Conservation (phyloP, 306 rosid genomes). For the Morella rubra region DNA sequence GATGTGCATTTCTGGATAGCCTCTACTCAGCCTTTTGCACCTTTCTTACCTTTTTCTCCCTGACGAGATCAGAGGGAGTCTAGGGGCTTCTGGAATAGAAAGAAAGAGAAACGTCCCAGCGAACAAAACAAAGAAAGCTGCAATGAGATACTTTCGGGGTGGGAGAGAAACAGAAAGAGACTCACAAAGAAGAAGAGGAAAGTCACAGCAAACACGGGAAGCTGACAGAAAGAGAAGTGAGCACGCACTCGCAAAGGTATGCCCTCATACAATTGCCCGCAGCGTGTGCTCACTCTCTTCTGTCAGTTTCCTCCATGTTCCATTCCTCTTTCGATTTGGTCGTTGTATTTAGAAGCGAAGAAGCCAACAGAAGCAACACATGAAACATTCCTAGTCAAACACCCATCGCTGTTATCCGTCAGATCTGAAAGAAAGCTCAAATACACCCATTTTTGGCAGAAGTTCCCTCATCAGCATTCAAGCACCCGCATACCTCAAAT, state of each 20-base stretch:
- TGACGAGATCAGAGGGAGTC: not conserved
- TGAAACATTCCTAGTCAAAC: not conserved
- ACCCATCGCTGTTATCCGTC: not conserved
- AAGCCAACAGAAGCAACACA: not conserved
- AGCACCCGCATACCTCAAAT: not conserved
- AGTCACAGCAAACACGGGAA: not conserved
- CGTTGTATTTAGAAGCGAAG: not conserved
- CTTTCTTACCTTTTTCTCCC: not conserved
- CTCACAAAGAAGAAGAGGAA: not conserved
- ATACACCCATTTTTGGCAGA: constrained; percentile 14
- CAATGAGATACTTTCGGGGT: not conserved
- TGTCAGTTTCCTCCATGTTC: constrained; percentile 54
- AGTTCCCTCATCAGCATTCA: not conserved
- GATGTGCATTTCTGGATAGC: constrained; percentile 11
- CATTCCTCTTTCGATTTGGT: not conserved
- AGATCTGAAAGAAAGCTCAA: constrained; percentile 20
- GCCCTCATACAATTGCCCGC: constrained; percentile 48
- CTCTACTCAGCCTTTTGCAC: not conserved
- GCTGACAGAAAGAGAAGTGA: constrained; percentile 72
- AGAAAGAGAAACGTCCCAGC: not conserved
- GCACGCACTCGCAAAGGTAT: constrained; percentile 62
- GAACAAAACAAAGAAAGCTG: not conserved
- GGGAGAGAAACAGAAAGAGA: too few species aligned
- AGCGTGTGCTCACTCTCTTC: constrained; percentile 98
- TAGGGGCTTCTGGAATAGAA: not conserved